phyloP scores from a whole-genome alignment of 495 filamentous ascomycete species.

The Melanomma pulvis-pyrius region DNA sequence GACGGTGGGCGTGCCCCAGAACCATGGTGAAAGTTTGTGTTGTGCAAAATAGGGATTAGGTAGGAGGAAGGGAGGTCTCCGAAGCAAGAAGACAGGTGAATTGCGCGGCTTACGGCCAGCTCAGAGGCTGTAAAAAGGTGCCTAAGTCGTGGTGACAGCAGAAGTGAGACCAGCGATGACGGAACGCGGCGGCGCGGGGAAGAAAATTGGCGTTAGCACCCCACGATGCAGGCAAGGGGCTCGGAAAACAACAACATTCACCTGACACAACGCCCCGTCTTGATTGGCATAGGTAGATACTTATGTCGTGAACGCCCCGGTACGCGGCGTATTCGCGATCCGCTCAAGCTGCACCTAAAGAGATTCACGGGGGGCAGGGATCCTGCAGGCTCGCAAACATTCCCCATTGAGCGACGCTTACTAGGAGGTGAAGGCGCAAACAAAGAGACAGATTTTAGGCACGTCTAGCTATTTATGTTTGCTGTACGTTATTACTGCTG shows the following conservation, averaged over 20 bases:
- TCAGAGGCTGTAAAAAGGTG: conserved; percentile 16
- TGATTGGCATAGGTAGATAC: neutral
- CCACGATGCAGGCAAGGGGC: neutral
- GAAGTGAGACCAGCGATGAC: conserved; percentile 21
- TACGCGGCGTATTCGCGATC: neutral
- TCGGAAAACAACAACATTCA: neutral
- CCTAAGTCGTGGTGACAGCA: neutral
- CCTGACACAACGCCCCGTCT: neutral
- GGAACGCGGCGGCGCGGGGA: conserved; percentile 26
- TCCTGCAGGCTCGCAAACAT: neutral
- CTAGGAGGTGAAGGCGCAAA: neutral
- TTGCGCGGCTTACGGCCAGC: neutral
- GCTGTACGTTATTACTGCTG: no score
- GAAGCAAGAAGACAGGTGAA: neutral
- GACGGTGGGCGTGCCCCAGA: conserved; percentile 41
- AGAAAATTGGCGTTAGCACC: conserved; percentile 7
- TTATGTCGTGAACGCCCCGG: neutral
- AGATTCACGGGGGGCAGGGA: neutral
- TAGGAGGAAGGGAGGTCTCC: neutral
- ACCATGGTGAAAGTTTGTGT: conserved; percentile 36
- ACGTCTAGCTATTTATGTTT: no score
- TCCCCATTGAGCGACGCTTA: neutral
- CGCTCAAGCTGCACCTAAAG: neutral
- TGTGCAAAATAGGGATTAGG: neutral
- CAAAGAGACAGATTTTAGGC: no score